phyloP scores from a whole-genome alignment of 2,329 filamentous ascomycete species.

The Aspergillaceae sp. region DNA sequence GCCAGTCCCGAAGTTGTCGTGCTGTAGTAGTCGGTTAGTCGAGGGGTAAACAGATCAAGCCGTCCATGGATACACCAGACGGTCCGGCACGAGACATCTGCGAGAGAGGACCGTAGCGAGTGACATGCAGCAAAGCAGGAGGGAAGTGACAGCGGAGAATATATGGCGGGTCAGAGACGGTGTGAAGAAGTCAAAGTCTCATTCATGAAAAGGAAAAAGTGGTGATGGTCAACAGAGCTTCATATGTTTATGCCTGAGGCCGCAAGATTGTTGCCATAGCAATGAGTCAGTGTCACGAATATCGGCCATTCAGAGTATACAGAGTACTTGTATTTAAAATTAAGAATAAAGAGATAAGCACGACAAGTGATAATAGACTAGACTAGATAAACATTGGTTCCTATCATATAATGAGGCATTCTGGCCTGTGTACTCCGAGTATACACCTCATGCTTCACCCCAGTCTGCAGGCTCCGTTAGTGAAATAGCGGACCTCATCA shows the following conservation, averaged over 20 bases:
- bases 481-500: no score
- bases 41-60: neutral
- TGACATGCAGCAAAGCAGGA: slow-evolving; percentile 1
- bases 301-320: no score
- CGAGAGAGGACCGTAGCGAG: slow-evolving; percentile 1
- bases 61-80: neutral
- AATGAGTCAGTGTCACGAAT: slow-evolving; percentile 7
- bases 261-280: slow-evolving; percentile 20
- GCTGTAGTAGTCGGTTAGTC: neutral
- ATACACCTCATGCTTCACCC: no score
- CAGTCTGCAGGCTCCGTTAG: no score
- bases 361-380: no score
- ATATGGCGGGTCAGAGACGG: no score
- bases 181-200: no score
- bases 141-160: neutral
- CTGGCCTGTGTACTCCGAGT: no score
- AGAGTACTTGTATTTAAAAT: no score
- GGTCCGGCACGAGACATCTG: neutral
- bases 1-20: neutral
- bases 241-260: slow-evolving; percentile 12
- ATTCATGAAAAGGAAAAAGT: no score
- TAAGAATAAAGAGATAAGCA: neutral
- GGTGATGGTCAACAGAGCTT: neutral
- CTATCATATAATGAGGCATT: no score
- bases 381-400: no score